phyloP scores from a whole-genome alignment of 2,329 filamentous ascomycete species.

The Orbilia brochopaga region DNA sequence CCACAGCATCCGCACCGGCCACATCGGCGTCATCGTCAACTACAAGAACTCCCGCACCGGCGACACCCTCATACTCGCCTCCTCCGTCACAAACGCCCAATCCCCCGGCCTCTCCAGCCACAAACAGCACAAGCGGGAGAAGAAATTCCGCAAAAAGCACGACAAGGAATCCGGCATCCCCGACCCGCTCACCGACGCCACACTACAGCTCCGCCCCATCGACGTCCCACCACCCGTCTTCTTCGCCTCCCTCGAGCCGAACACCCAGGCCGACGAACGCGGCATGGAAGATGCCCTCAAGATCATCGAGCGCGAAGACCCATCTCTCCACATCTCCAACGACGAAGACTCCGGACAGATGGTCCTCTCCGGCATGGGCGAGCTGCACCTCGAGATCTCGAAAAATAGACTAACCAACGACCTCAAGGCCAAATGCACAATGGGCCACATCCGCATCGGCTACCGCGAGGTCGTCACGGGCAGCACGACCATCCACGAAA shows the following conservation, averaged over 20 bases:
- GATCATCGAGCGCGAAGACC: conserved; percentile 85
- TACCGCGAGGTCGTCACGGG: conserved; percentile 82
- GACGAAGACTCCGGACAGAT: conserved; percentile 93
- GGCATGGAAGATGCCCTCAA: conserved; percentile 76
- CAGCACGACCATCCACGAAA: conserved; percentile 63
- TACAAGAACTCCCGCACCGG: conserved; percentile 91
- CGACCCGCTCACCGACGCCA: conserved; percentile 55
- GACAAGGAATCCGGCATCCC: conserved; percentile 63
- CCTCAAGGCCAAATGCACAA: conserved; percentile 81
- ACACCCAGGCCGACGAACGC: conserved; percentile 78
- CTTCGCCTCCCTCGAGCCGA: conserved; percentile 88
- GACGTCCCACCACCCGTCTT: conserved; percentile 92
- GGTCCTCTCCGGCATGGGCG: conserved; percentile 92
- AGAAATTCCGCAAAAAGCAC: conserved; percentile 50
- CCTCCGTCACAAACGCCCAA: conserved; percentile 20
- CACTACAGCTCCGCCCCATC: conserved; percentile 83
- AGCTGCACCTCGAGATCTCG: conserved; percentile 92
- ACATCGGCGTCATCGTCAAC: conserved; percentile 91
- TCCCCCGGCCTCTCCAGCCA: conserved; percentile 29
- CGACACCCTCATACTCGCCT: conserved; percentile 76
- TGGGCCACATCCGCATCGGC: conserved; percentile 91
- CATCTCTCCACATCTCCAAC: conserved; percentile 81
- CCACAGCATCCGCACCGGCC: conserved; percentile 77
- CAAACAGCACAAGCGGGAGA: conserved; percentile 34
- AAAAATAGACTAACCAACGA: conserved; percentile 85